Base-by-base conservation (phyloP, 768 basidiomycete genomes). In the Sporobolomyces roseus region DNA sequence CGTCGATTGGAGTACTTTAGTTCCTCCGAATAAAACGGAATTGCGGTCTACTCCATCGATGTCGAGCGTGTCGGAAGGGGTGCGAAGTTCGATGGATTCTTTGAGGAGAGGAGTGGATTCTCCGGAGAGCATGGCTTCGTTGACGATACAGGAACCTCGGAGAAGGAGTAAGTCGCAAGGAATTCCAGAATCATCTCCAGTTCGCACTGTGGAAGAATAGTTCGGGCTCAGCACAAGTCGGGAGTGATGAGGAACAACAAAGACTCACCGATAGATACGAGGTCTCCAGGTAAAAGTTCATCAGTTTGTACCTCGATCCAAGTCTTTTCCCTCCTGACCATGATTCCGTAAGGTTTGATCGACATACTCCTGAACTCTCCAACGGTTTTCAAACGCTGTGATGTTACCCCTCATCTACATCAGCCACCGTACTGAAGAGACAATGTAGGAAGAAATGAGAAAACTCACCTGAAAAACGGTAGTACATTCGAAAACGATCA, bases 61-160 rank as follows among this genome's bases (percentile, higher is more conserved):
- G 74, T 96, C 91, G 46, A 98, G 83, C 29, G 80, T 82, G 58
- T 94, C 93, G 7, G 80, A 77, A 0, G 82, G 80, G 8, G 93
- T 89, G 14, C 91, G 82, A 0, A 98, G 82, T 71, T 91, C 88
- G 64, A 97, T 88, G 19, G 90, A 92, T 76, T 99, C 96, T 77
- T 99, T 99, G 53, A 99, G 82, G 13, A 99, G 82, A 0, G 96
- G 96, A 0, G 96, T 99, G 0, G 93, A 96, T 81, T 99, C 96
- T 58, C 96, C 96, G 1, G 93, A 96, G 3, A 99, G 82, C 96
- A 99, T 98, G 32, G 96, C 96, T 79, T 99, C 96, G 78, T 99
- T 99, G 72, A 98, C 93, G 75, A 99, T 98, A 70, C 88, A 89
- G 1, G 91, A 90, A 14, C 96, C 96, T 64, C 87, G 85, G 17